Evolutionary conservation across 164 flowering plant species (phyloP), one percentile per base, ranked within the genome.

Genomic region (Umbellularia californica): DNA sequence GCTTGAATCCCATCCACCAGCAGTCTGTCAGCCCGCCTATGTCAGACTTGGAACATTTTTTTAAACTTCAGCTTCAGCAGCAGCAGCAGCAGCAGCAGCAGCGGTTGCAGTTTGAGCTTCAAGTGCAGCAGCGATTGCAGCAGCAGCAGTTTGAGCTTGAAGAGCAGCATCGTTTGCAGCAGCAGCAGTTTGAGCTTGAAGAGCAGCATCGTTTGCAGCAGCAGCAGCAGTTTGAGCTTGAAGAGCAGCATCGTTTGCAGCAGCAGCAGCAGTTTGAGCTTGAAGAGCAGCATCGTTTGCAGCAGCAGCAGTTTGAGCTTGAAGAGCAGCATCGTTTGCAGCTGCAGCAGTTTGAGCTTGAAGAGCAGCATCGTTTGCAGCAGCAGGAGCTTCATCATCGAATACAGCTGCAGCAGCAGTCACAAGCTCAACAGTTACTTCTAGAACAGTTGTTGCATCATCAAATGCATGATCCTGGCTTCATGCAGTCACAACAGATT

Each of bases 321-420:
- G 82, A 79, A 51, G 83, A 68, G 50, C 84, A 82, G 41, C 77
- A 63, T 72, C 88, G 82, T 65, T 90, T 81, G 72, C 70, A 73
- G 50, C 89, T 81, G 47, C 91, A 87, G 72, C 90, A 80, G 33
- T 91, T 87, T 75, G 85, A 90, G 78, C 91, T 87, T 70, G 86
- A 77, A 69, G 91, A 79, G 28, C 90, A 91, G 76, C 60, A 19
- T 75, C 67, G 28, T n/a, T 11, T 22, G 24, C 95, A 88, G 75
- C 86, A 92, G 77, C 79, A 90, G 33, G 92, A 88, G 72, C 86
- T 77, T 70, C 92, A 78, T 28, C 90, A 91, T 74, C 60, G 92
- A 17, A 15, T 23, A 19, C 68, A 65, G 68, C 69, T 14, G 23
- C 69, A 67, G 47, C 69, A 30, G 69, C 69, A 89, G 47, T 30